Percentiles rank a stretch among this genome's conserved stretches.
These are phyloP conservation scores for Ascosphaera pollenicola DNA, from an alignment of 2,329 filamentous ascomycete species.

Conservation along the genomic window DNA sequence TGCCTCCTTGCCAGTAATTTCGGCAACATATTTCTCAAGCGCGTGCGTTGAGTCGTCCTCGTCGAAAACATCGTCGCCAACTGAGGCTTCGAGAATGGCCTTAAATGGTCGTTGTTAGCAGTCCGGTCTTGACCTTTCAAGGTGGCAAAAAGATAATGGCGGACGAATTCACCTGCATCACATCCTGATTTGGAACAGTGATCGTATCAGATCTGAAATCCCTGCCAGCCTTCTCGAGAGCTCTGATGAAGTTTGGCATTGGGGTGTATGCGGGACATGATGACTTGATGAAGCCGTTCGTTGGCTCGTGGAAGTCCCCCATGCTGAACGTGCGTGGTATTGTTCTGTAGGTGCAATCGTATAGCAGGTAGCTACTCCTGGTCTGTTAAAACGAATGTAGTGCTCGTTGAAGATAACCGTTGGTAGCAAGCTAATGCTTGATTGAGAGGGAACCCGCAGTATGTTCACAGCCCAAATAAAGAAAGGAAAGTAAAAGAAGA, in stretches of 20 bases:
- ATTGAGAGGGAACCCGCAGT: too few species aligned
- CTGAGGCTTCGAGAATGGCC: constrained; percentile 12
- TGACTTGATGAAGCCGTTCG: neutral
- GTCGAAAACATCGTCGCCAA: constrained; percentile 15
- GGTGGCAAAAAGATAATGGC: too few species aligned
- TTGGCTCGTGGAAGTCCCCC: neutral
- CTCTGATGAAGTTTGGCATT: constrained; percentile 4
- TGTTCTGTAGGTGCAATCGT: neutral
- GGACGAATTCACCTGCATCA: constrained; percentile 9
- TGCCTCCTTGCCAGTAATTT: constrained; percentile 14
- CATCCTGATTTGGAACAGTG: constrained; percentile 9
- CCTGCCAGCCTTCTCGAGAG: constrained; percentile 4
- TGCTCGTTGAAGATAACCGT: neutral
- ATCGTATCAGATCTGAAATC: constrained; percentile 12
- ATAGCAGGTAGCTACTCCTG: neutral
- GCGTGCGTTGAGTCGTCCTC: constrained; percentile 10
- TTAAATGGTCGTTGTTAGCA: constrained; percentile 1
- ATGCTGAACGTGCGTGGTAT: neutral
- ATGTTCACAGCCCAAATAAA: too few species aligned
- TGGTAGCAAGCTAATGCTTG: neutral
- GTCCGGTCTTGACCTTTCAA: too few species aligned
- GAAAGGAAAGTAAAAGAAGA: too few species aligned
- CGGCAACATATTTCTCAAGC: constrained; percentile 12
- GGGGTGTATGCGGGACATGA: constrained; percentile 2
- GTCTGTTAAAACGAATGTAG: neutral